phyloP scores from a whole-genome alignment of 495 filamentous ascomycete genomes.

The Penicillium bialowiezense region DNA sequence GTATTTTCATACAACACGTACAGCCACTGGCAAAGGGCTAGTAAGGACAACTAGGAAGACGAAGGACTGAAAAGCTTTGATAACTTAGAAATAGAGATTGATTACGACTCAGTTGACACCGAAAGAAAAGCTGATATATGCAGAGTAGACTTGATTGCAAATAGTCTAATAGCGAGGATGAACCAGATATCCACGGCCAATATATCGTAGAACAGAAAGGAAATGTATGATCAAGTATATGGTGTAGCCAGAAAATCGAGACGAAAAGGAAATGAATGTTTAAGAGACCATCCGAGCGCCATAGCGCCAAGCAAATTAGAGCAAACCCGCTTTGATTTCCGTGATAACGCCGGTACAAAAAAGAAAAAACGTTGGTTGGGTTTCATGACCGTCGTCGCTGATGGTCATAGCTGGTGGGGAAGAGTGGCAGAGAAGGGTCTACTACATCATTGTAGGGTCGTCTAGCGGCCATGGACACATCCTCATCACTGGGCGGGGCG shows the following conservation, averaged over 20 bases:
- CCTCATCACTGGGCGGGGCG: constrained; percentile 53
- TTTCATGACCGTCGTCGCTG: not conserved
- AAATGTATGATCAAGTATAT: not conserved
- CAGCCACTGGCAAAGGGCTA: no score
- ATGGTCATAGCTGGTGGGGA: constrained; percentile 36
- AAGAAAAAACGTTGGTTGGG: not conserved
- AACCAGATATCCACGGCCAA: not conserved
- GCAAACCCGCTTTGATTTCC: not conserved
- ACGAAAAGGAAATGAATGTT: not conserved
- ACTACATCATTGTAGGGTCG: constrained; percentile 28
- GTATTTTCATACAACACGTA: no score
- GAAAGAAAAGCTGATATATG: no score
- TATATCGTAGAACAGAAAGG: not conserved
- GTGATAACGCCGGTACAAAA: not conserved
- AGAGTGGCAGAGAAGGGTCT: constrained; percentile 57
- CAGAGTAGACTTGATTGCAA: not conserved
- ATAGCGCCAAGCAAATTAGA: not conserved
- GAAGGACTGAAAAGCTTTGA: no score
- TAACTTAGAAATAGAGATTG: no score
- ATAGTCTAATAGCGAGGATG: not conserved
- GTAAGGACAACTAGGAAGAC: no score
- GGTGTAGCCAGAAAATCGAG: not conserved
- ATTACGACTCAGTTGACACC: no score
- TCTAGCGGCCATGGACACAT: constrained; percentile 30
- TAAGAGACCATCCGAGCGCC: constrained; percentile 1